Conservation (phyloP, 257 asterid genomes). For the Jacaranda mimosifolia region DNA sequence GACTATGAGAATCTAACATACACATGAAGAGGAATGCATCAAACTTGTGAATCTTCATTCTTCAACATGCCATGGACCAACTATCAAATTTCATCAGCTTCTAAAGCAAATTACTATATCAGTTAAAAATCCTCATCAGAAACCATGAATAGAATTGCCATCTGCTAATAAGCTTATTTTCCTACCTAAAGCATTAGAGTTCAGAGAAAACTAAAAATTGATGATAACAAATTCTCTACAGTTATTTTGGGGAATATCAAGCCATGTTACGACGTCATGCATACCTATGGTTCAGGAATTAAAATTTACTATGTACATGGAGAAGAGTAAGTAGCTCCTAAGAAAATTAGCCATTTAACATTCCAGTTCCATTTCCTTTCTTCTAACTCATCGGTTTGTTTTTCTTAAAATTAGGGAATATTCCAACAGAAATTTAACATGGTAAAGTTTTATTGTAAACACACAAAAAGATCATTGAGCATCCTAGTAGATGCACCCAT, state of each 20-base stretch:
- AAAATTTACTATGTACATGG: background rate
- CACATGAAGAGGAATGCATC: conserved; percentile 5
- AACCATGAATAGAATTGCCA: background rate
- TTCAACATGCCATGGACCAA: conserved; percentile 17
- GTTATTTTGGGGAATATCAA: background rate
- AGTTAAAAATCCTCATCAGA: background rate
- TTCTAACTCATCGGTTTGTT: conserved; percentile 6
- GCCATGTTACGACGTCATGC: background rate
- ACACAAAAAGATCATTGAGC: conserved; percentile 4
- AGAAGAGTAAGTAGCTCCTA: conserved; percentile 10
- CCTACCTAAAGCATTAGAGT: background rate
- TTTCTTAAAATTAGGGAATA: conserved; percentile 8
- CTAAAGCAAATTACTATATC: conserved; percentile 10
- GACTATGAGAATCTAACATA: background rate
- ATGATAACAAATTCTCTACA: background rate
- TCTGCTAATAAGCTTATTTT: conserved; percentile 6
- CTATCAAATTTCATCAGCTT: conserved; percentile 23
- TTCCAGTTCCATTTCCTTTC: background rate
- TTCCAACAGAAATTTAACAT: conserved; percentile 12
- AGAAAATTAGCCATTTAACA: background rate
- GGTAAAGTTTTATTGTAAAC: background rate
- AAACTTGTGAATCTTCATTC: conserved; percentile 8
- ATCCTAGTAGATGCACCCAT: conserved; percentile 18
- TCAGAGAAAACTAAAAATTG: background rate
- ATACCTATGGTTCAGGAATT: conserved; percentile 7